Conservation (phyloP, 768 basidiomycete species). For the Hemileccinum impolitum region DNA sequence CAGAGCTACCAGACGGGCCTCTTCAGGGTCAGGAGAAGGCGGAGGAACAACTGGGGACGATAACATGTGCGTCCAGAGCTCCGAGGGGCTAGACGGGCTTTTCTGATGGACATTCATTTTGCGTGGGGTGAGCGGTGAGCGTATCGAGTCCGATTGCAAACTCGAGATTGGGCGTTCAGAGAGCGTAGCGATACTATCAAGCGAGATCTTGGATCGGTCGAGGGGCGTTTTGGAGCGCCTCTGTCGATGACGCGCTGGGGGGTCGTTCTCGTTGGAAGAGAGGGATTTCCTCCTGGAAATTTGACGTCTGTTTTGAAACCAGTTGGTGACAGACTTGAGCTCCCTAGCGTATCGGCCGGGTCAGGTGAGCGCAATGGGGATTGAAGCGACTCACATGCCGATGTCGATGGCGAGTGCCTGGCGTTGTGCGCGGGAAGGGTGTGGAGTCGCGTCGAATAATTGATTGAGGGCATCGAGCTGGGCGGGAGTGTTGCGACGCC, state of each 20-base stretch:
- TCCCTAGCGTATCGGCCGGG: slow-evolving; percentile 40
- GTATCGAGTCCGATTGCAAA: slow-evolving; percentile 4
- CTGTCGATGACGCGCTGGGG: slow-evolving; percentile 5
- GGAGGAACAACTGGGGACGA: slow-evolving; percentile 25
- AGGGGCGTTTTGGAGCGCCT: slow-evolving; percentile 12
- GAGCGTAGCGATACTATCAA: slow-evolving; percentile 29
- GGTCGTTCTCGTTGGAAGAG: slow-evolving; percentile 22
- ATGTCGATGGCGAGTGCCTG: slow-evolving; percentile 37
- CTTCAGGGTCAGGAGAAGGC: slow-evolving; percentile 22
- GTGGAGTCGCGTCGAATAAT: slow-evolving; percentile 35
- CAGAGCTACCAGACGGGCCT: slow-evolving; percentile 22
- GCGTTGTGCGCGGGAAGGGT: slow-evolving; percentile 43
- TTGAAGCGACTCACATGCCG: slow-evolving; percentile 31
- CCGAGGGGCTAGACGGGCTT: slow-evolving; percentile 12
- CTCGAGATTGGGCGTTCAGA: slow-evolving; percentile 27
- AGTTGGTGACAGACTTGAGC: slow-evolving; percentile 67
- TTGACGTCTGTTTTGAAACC: slow-evolving; percentile 83
- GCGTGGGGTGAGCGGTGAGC: slow-evolving; percentile 28
- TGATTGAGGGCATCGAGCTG: slow-evolving; percentile 36
- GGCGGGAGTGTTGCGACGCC: slow-evolving; percentile 30
- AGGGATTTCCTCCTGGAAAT: slow-evolving; percentile 29
- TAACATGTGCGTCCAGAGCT: slow-evolving; percentile 30
- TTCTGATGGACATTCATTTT: slow-evolving; percentile 12
- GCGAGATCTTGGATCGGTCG: slow-evolving; percentile 28
- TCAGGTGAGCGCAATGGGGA: slow-evolving; percentile 2